Base-by-base conservation (phyloP, 805 yeast species). In the Ogataea ramenticola region DNA sequence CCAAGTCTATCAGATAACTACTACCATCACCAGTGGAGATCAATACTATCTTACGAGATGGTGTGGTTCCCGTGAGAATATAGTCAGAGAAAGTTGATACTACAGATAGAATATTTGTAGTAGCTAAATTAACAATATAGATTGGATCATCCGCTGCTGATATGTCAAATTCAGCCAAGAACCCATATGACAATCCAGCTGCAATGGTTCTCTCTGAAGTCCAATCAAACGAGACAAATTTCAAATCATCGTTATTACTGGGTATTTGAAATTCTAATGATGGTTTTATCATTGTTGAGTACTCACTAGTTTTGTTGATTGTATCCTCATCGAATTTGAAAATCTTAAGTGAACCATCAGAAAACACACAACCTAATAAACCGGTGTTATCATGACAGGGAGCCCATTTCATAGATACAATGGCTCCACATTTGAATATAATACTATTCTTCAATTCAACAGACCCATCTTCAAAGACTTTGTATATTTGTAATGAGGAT, bases 131-230 rank as follows among this genome's bases (percentile, higher is more conserved):
- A 16, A 50, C 43, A 15, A 62, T 44, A 42, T 48, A 62, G 14
- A 49, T 35, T 2, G 65, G 61, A 14, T 42, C 31, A 6, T 36
- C 33, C 3, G 55, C 51, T 12, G 37, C 36, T 2, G 40, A 32
- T 9, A 60, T 50, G 38, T 58, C 52, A 44, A 56, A 49, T 40
- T 60, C 61, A 0, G 59, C 58, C 14, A 63, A 44, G 19, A 47
- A 51, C 5, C 67, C 67, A 32, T 50, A 49, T 10, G 50, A 47
- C 22, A 61, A 49, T 4, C 65, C 66, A 32, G 54, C 44, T 1
- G 52, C 31, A 14, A 63, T 19, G 2, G 53, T 47, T 8, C 47
- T 36, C n/a, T 50, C 45, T 14, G 66, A 54, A 4, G 55, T 47
- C 60, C 66, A 61, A 21, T 60, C 57, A 32, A 60, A 53, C 4